These are phyloP conservation scores for Penicillium sp. DNA, from an alignment of 2,329 filamentous ascomycete species.

Conservation along the genomic window DNA sequence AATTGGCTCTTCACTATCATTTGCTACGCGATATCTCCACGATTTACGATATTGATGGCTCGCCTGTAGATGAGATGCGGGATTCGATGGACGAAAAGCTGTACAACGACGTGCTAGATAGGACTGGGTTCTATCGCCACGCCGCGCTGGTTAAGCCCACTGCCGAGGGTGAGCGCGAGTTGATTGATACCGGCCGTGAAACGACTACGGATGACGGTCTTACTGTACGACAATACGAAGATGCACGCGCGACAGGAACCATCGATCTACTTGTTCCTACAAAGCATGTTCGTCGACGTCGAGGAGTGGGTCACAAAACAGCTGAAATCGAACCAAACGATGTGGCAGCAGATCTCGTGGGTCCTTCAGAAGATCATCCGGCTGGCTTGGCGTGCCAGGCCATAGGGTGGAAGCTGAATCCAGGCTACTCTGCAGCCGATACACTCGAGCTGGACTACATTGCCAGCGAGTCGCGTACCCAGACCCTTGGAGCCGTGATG, in stretches of 20 bases:
- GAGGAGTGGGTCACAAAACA: conserved; percentile 46
- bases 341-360: conserved; percentile 53
- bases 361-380: conserved; percentile 63
- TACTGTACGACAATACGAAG: conserved; percentile 69
- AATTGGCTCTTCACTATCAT: conserved; percentile 83
- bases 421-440: conserved; percentile 57
- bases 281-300: conserved; percentile 42
- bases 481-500: conserved; percentile 84
- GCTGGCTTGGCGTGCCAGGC: conserved; percentile 71
- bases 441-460: conserved; percentile 68
- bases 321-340: conserved; percentile 48
- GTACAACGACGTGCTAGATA: conserved; percentile 90
- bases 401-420: conserved; percentile 77
- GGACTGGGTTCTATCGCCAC: conserved; percentile 84
- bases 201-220: conserved; percentile 63
- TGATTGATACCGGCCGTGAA: conserved; percentile 80
- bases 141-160: conserved; percentile 65
- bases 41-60: conserved; percentile 68
- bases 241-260: conserved; percentile 59
- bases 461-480: conserved; percentile 56
- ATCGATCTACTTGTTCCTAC: conserved; percentile 42
- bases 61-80: conserved; percentile 67
- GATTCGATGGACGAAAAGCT: conserved; percentile 84
- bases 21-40: conserved; percentile 73
- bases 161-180: conserved; percentile 73